These are phyloP conservation scores for Taiozyma sp. DNA, from an alignment of 1,139 yeast genomes.

Conservation along the genomic window DNA sequence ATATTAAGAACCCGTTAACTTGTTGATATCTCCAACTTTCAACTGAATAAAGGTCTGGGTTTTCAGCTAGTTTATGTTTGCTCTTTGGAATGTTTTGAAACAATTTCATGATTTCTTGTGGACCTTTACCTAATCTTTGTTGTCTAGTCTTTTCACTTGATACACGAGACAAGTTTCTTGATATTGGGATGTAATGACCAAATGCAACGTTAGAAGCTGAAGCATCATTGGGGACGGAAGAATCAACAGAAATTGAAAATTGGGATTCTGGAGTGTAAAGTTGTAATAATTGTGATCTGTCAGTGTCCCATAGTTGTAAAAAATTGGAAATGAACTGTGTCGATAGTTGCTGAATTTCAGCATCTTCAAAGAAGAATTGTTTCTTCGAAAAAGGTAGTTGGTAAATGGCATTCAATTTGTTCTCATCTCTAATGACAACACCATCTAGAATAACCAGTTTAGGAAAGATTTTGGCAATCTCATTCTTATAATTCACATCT, in stretches of 20 bases:
- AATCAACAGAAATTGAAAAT: constrained; percentile 65
- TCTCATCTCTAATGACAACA: constrained; percentile 69
- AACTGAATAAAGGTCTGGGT: constrained; percentile 67
- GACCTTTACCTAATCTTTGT: constrained; percentile 66
- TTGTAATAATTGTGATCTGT: constrained; percentile 63
- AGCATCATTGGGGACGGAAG: constrained; percentile 37
- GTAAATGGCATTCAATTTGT: constrained; percentile 46
- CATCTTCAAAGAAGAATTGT: constrained; percentile 76
- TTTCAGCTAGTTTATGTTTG: constrained; percentile 59
- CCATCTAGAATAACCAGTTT: constrained; percentile 77
- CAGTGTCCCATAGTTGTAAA: constrained; percentile 76
- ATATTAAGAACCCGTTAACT: constrained; percentile 70
- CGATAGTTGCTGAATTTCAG: constrained; percentile 65
- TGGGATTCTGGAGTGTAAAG: constrained; percentile 82
- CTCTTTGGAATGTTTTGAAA: constrained; percentile 73
- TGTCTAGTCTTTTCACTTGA: constrained; percentile 54
- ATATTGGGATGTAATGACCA: constrained; percentile 61
- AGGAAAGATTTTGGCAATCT: constrained; percentile 72
- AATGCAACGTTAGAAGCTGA: constrained; percentile 43
- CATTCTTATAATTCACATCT: constrained; percentile 49
- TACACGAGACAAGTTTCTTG: constrained; percentile 73
- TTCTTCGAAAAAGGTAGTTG: constrained; percentile 46
- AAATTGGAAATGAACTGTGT: constrained; percentile 74
- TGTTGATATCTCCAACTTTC: constrained; percentile 74
- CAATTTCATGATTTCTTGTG: constrained; percentile 53